Evolutionary conservation across 1,284 basidiomycete species (phyloP), one percentile per base, ranked within the genome.

Genomic region (Ustilago cynodontis): DNA sequence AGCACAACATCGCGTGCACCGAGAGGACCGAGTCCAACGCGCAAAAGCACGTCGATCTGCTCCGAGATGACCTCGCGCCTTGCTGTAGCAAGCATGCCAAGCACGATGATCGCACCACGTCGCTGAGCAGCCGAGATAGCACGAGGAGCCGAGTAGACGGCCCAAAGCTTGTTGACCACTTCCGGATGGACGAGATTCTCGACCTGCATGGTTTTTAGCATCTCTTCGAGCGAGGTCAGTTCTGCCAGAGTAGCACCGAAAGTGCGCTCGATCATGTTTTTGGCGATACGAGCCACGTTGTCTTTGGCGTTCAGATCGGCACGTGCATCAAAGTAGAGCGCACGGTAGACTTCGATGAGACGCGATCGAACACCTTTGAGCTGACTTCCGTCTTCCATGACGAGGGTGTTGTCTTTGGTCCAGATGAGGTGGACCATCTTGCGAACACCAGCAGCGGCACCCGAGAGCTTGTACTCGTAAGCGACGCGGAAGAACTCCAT

Each of bases 361-460:
- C 93, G 90, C 53, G 92, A 92, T 11, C 94, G 91, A 68, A 98
- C 90, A 18, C 95, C 94, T 86, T 95, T 97, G 56, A 95, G 87
- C 83, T 95, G 93, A 80, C 93, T 92, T 14, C 92, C 93, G 58
- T 85, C 83, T 83, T 94, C 94, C 22, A 90, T 90, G 14, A 93
- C 93, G 26, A 93, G 89, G 49, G 89, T 92, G 85, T 95, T 95
- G 86, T 98, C 96, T 85, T 98, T 99, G 14, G 91, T 90, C 97
- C 97, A 99, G 81, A 99, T 94, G 39, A 99, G 89, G 87, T 99
- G 97, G 7, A 99, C 86, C 96, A 99, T 99, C 83, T 92, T 93
- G 87, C 93, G 94, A 82, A 99, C 92, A 1, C 95, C 95, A 14
- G 87, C 66, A 31, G 20, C 55, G 57, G 77, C 78, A 35, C 90